These are phyloP conservation scores for Acanthamoeba culbertsoni DNA, from an alignment of 208 protist genomes.

Conservation along the genomic window DNA sequence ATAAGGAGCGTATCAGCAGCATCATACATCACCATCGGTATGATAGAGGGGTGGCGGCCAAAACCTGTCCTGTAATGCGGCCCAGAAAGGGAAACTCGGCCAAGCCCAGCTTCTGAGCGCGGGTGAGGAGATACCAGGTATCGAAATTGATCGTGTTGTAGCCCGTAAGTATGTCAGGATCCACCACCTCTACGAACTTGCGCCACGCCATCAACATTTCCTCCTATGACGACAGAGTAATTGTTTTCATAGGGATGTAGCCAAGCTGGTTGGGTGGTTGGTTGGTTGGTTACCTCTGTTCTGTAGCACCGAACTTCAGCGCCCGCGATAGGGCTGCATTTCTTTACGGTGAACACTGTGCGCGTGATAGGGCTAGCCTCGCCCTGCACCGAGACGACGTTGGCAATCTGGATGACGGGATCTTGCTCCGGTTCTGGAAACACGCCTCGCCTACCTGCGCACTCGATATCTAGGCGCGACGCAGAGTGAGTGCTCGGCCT, in stretches of 20 bases:
- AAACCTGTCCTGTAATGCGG: neutral
- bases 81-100: slow-evolving; percentile 56
- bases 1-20: neutral
- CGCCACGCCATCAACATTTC: slow-evolving; percentile 81
- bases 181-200: slow-evolving; percentile 86
- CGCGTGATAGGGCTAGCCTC: slow-evolving; percentile 77
- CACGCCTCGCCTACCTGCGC: slow-evolving; percentile 94
- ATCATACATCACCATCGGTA: too few species aligned
- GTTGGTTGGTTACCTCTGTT: slow-evolving; percentile 66
- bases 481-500: too few species aligned
- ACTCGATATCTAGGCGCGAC: slow-evolving; percentile 95
- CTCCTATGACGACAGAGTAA: slow-evolving; percentile 29
- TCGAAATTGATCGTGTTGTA: slow-evolving; percentile 99
- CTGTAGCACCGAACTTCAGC: slow-evolving; percentile 86
- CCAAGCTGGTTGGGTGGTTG: neutral
- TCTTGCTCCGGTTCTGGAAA: slow-evolving; percentile 99
- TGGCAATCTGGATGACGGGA: slow-evolving; percentile 99
- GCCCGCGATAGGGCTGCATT: slow-evolving; percentile 94
- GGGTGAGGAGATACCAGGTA: slow-evolving; percentile 97
- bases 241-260: neutral
- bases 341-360: slow-evolving; percentile 93
- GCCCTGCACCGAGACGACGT: slow-evolving; percentile 91
- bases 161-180: slow-evolving; percentile 87
- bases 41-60: neutral
- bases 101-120: slow-evolving; percentile 89